phyloP scores from a whole-genome alignment of 805 yeast genomes.

The Metschnikowia hibisci region DNA sequence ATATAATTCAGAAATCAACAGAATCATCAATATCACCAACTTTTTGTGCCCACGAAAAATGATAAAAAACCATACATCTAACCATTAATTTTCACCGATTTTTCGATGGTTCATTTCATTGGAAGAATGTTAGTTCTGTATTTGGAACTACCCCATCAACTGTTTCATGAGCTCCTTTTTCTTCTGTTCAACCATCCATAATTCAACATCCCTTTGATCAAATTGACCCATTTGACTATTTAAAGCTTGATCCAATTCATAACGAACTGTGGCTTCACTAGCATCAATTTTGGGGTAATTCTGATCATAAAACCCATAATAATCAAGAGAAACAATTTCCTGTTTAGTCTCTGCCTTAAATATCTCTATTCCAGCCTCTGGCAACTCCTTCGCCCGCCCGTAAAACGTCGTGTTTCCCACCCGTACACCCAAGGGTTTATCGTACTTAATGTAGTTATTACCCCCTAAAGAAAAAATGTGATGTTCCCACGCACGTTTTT shows the following conservation, averaged over 20 bases:
- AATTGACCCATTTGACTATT: conserved; percentile 18
- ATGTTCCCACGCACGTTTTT: conserved; percentile 74
- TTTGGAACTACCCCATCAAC: conserved; percentile 13
- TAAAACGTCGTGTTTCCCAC: conserved; percentile 65
- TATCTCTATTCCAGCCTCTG: conserved; percentile 43
- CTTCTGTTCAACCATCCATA: conserved; percentile 43
- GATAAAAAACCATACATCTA: no score
- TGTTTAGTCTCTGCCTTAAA: conserved; percentile 15
- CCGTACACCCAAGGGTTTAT: conserved; percentile 21
- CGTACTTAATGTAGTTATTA: conserved; percentile 49
- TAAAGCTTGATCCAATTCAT: conserved; percentile 14
- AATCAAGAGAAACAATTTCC: conserved; percentile 23
- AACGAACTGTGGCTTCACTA: conserved; percentile 7
- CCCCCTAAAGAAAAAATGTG: conserved; percentile 72
- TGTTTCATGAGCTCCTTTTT: conserved; percentile 39
- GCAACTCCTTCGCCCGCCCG: conserved; percentile 79
- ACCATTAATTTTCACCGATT: no score
- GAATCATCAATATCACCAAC: no score
- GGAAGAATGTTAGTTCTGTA: background rate
- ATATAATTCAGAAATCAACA: no score
- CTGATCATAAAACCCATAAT: conserved; percentile 41
- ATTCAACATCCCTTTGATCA: conserved; percentile 37
- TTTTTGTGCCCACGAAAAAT: no score
- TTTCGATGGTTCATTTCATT: no score
- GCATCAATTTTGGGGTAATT: conserved; percentile 1